These are phyloP conservation scores for Aspergillus ochraceus DNA, from an alignment of 2,329 filamentous ascomycete species.

Conservation along the genomic window DNA sequence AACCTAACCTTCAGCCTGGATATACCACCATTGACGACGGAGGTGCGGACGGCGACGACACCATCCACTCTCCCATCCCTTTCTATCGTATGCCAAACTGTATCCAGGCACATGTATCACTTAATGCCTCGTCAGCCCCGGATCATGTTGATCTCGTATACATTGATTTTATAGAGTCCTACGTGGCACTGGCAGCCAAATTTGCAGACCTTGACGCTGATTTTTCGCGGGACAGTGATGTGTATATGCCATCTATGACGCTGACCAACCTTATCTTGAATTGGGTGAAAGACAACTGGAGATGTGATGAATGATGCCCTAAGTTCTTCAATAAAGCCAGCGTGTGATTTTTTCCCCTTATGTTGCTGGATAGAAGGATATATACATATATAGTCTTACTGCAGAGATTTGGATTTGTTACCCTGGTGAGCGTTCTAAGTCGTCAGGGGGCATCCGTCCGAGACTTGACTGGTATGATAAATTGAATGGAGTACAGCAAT, in stretches of 20 bases:
- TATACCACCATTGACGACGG: conserved; percentile 89
- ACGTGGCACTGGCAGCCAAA: conserved; percentile 73
- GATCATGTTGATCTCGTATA: conserved; percentile 84
- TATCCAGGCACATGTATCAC: conserved; percentile 66
- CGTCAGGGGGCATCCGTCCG: no score
- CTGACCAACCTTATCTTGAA: conserved; percentile 59
- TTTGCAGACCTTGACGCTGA: conserved; percentile 55
- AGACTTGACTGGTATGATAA: background rate
- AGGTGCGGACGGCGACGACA: conserved; percentile 85
- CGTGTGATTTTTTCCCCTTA: background rate
- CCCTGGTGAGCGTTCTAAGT: no score
- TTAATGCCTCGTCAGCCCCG: conserved; percentile 50
- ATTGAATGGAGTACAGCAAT: conserved; percentile 18
- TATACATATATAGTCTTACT: no score
- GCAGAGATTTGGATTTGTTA: no score
- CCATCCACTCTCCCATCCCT: conserved; percentile 71
- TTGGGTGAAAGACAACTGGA: conserved; percentile 61
- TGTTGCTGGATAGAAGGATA: background rate
- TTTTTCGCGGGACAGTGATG: conserved; percentile 49
- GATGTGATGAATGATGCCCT: conserved; percentile 24
- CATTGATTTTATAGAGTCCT: conserved; percentile 84
- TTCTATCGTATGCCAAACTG: conserved; percentile 82
- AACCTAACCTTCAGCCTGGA: conserved; percentile 60
- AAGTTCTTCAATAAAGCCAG: background rate
- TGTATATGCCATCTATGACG: conserved; percentile 54